Evolutionary conservation across 164 flowering plant species (phyloP), one percentile per base, ranked within the genome.

Genomic region (Amborella trichopoda): DNA sequence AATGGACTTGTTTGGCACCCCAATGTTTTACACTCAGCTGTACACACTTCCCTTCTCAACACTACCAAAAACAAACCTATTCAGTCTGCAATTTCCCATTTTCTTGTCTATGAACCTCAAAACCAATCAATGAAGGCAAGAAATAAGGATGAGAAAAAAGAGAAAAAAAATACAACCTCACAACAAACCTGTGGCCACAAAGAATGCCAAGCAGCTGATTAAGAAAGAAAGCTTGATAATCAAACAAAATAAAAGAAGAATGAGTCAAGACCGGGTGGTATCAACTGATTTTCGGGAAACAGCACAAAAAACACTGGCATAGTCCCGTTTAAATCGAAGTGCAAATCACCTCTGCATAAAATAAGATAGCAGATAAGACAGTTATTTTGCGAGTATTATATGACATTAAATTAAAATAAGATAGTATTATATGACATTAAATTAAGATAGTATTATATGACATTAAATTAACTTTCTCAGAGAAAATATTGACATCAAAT

Each of bases 241-340:
- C 74, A 59, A 73, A 50, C 59, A 52, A 16, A 45, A 39, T n/a
- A n/a, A 45, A 58, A 45, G 54, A 36, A 52, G 56, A 63, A 44
- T 41, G 48, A 13, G 24, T 44, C 51, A 53, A 59, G 56, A 50
- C 55, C 26, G 21, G 41, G 41, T 38, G 49, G 40, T 34, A 40
- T 50, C 53, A 30, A 28, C 39, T 30, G 56, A 55, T 56, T 40
- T 25, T 36, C 46, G 32, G 73, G 79, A 77, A 73, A 72, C 86
- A 83, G 88, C 84, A 75, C 68, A 88, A 80, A 88, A 78, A 48
- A 77, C 82, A 78, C 94, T 70, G 81, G 59, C 64, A 70, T 77
- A 65, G 76, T 71, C 79, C 81, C 82, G 68, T 53, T 48, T 49
- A 54, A 65, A 56, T 53, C 60, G 38, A 48, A 55, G 53, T 26